Evolutionary conservation across 805 yeast species (phyloP).

Genomic region (Candida alai): DNA sequence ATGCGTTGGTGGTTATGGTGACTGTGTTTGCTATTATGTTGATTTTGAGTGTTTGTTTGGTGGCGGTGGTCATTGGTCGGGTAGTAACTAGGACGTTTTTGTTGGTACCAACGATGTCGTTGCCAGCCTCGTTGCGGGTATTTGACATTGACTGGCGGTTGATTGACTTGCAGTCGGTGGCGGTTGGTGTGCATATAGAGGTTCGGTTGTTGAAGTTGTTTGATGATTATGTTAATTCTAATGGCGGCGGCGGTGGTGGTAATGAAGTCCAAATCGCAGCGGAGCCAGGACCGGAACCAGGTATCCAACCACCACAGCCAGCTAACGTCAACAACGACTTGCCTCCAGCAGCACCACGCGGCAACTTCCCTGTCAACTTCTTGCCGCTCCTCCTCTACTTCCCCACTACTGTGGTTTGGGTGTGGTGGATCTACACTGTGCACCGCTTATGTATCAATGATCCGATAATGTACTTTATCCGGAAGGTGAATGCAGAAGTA

Average conservation of each 20-base stretch:
- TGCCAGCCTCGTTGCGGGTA: not conserved
- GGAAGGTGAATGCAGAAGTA: not conserved
- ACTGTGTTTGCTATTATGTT: constrained; percentile 45
- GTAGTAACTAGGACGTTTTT: constrained; percentile 12
- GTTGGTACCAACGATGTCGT: too few species aligned
- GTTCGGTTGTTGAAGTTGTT: constrained; percentile 10
- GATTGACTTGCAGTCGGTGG: constrained; percentile 18
- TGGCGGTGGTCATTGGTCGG: constrained; percentile 28
- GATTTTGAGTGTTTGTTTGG: constrained; percentile 17
- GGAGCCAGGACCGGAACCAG: not conserved
- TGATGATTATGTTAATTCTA: constrained; percentile 8
- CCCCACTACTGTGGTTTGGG: constrained; percentile 13
- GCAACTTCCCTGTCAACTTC: constrained; percentile 4
- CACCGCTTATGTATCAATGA: constrained; percentile 20
- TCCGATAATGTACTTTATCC: constrained; percentile 12
- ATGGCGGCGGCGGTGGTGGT: constrained; percentile 8
- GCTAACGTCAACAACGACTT: not conserved
- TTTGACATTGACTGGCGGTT: constrained; percentile 16
- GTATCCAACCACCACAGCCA: constrained; percentile 2
- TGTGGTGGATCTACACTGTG: constrained; percentile 16
- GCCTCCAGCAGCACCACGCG: constrained; percentile 1
- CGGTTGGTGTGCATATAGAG: constrained; percentile 16
- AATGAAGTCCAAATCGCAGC: constrained; percentile 11
- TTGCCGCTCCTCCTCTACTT: constrained; percentile 5
- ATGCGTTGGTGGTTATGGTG: constrained; percentile 40